phyloP scores from a whole-genome alignment of 164 flowering plant genomes.

The Protea cynaroides region DNA sequence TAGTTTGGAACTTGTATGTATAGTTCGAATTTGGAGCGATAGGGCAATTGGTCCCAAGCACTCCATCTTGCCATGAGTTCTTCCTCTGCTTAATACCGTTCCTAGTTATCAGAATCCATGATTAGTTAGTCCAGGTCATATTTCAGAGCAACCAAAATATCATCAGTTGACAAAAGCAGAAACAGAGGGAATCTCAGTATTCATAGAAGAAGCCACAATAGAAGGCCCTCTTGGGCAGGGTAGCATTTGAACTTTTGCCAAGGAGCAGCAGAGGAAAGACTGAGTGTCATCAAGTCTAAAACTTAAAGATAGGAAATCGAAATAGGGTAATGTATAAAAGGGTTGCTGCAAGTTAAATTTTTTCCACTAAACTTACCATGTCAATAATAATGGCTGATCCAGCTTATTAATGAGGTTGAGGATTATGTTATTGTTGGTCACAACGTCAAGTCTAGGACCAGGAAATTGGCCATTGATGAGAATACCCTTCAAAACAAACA shows the following conservation, averaged over 20 bases:
- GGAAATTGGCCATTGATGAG: slow-evolving; percentile 97
- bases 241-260: no score
- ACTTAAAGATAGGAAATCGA: no score
- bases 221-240: no score
- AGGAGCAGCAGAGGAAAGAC: no score
- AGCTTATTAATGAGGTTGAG: slow-evolving; percentile 78
- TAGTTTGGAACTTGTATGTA: slow-evolving; percentile 66
- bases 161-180: no score
- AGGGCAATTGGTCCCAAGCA: slow-evolving; percentile 82
- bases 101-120: slow-evolving; percentile 29
- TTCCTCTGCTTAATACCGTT: slow-evolving; percentile 87
- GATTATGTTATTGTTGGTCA: slow-evolving; percentile 85
- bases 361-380: slow-evolving; percentile 75
- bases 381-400: slow-evolving; percentile 82
- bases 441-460: slow-evolving; percentile 76
- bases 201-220: no score
- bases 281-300: no score
- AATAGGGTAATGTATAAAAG: no score
- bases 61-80: slow-evolving; percentile 94
- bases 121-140: background rate
- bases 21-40: slow-evolving; percentile 70
- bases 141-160: background rate
- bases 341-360: no score
- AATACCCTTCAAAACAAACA: slow-evolving; percentile 50
- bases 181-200: no score